These are phyloP conservation scores for Begonia loranthoides DNA, from an alignment of 306 rosid genomes.

Conservation along the genomic window DNA sequence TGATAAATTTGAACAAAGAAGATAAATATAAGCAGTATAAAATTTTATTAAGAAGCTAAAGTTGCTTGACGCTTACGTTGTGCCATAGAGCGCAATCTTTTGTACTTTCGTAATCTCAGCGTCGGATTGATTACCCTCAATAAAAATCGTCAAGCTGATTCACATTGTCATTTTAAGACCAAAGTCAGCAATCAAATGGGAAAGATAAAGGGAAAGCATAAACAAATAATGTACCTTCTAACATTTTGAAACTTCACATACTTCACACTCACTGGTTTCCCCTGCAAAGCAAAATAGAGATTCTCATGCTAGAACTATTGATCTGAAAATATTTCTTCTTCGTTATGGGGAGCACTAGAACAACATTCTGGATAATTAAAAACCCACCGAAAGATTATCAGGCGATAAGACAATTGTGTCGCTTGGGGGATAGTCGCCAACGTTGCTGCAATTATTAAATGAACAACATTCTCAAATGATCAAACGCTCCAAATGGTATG, in stretches of 20 bases:
- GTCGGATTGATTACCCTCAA: slow-evolving; percentile 83
- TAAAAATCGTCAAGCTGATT: slow-evolving; percentile 77
- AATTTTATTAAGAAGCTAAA: neutral
- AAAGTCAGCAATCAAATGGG: neutral
- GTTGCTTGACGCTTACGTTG: slow-evolving; percentile 53
- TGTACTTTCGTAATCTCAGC: slow-evolving; percentile 73
- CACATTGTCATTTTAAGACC: slow-evolving; percentile 15
- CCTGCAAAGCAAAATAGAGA: slow-evolving; percentile 31
- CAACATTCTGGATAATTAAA: neutral
- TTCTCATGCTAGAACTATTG: slow-evolving; percentile 2
- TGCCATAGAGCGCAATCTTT: slow-evolving; percentile 63
- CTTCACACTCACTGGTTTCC: slow-evolving; percentile 64
- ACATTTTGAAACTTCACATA: slow-evolving; percentile 96
- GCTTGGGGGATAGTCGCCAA: slow-evolving; percentile 74
- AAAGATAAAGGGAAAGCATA: slow-evolving; percentile 5
- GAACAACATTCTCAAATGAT: too few species aligned
- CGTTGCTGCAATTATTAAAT: slow-evolving; percentile 50
- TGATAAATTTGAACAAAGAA: neutral
- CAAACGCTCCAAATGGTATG: neutral
- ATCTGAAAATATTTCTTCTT: slow-evolving; percentile 1
- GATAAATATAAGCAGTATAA: slow-evolving; percentile 2
- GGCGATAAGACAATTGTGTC: slow-evolving; percentile 54
- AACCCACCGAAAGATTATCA: slow-evolving; percentile 51
- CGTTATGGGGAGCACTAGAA: neutral
- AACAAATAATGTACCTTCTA: slow-evolving; percentile 50